Conservation (phyloP, 345 rosid genomes). For the Rubroshorea leprosula region DNA sequence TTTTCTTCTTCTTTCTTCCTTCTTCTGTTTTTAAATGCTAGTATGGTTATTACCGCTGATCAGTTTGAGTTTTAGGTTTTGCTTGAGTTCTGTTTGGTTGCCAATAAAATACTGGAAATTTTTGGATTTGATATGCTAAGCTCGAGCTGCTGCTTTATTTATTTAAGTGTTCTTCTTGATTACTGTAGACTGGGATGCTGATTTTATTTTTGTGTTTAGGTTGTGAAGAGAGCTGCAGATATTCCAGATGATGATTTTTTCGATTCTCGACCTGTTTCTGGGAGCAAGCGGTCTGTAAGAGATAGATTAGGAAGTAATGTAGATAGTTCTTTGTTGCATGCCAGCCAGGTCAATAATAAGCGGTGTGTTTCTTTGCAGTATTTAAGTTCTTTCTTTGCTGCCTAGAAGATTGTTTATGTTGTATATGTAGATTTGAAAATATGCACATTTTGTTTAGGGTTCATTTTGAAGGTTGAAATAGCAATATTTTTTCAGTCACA, state of each 20-base stretch:
- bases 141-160: not conserved
- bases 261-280: constrained; percentile 36
- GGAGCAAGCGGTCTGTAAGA: constrained; percentile 73
- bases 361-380: constrained; percentile 34
- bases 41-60: not conserved
- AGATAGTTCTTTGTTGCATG: constrained; percentile 33
- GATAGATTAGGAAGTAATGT: constrained; percentile 67
- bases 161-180: not conserved
- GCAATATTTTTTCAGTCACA: too few species aligned
- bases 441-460: too few species aligned
- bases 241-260: constrained; percentile 30
- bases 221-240: constrained; percentile 61
- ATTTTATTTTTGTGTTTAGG: constrained; percentile 36
- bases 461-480: too few species aligned
- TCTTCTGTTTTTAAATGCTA: not conserved
- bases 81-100: constrained; percentile 9
- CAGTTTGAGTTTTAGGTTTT: not conserved
- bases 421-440: too few species aligned
- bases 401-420: not conserved
- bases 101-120: constrained; percentile 8
- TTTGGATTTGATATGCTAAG: not conserved
- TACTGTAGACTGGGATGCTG: not conserved
- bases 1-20: not conserved
- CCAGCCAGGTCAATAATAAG: constrained; percentile 41
- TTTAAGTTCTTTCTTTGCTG: not conserved